Base-by-base conservation (phyloP, 495 filamentous ascomycete species). In the Penicillium arizonense region DNA sequence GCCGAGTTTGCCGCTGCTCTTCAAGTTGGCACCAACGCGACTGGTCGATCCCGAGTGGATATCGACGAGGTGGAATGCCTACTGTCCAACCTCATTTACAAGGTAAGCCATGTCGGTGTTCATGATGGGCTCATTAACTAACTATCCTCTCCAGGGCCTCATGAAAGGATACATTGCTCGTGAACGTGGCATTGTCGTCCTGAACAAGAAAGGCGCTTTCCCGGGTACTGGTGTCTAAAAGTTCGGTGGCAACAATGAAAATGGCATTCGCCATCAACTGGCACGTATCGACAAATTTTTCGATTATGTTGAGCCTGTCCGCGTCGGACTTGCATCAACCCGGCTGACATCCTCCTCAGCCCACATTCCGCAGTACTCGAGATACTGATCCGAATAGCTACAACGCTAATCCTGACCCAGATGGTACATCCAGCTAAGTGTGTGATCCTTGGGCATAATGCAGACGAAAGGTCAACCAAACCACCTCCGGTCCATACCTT, bases 101-200 rank as follows among this genome's bases (percentile, higher is more conserved):
- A 96, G 82, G 91, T 94, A 65, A 60, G 84, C 58, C n/a, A 13
- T 9, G 21, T 20, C 9, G 28, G 24, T 24, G 0, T 2, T 13
- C 0, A 4, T 11, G 32, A 9, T 2, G 13, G 5, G 20, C 30
- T 21, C 4, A 14, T 21, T 56, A 44, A 61, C 52, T 67, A 13
- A 56, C 59, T 33, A 24, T 39, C 48, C 18, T 41, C 33, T 26
- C 30, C 55, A 98, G 90, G 87, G 88, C 48, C 78, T 94, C 12
- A 96, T 97, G 87, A 98, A 97, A 73, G 94, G 94, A 47, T 98
- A 98, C 73, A 97, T 98, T 55, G 83, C 90, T 26, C 89, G 91
- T 51, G 92, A 96, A 46, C 84, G 85, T 41, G 88, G 88, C 49
- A 89, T 87, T 45, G 86, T 97, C 16, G 94, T 98, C 28, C 73